phyloP scores from a whole-genome alignment of 495 filamentous ascomycete genomes.

The Penicillium dipodomyicola region DNA sequence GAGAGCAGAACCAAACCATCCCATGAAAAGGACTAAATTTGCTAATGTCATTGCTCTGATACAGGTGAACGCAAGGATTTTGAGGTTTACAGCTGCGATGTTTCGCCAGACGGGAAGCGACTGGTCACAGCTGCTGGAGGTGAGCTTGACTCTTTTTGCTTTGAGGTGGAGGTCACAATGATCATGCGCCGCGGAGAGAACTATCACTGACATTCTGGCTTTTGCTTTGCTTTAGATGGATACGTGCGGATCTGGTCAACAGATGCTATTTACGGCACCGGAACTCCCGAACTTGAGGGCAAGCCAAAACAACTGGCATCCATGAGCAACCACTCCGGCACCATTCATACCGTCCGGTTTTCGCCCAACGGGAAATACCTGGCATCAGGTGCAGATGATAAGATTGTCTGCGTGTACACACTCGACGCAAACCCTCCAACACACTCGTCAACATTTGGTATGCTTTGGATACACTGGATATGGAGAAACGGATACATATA shows the following conservation, averaged over 20 bases:
- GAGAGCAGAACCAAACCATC: background rate
- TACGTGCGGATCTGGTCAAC: slow-evolving; percentile 97
- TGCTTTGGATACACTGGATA: slow-evolving; percentile 22
- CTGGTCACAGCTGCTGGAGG: slow-evolving; percentile 92
- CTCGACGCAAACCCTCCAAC: slow-evolving; percentile 78
- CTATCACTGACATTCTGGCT: slow-evolving; percentile 15
- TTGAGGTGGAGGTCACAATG: background rate
- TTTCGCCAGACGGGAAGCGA: slow-evolving; percentile 88
- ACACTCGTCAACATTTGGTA: slow-evolving; percentile 72
- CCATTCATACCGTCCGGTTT: slow-evolving; percentile 95
- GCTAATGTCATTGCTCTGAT: slow-evolving; percentile 9
- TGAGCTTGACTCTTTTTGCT: slow-evolving; percentile 37
- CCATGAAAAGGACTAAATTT: background rate
- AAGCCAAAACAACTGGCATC: slow-evolving; percentile 94
- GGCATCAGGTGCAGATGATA: slow-evolving; percentile 95
- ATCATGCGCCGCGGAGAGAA: background rate
- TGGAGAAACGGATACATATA: background rate
- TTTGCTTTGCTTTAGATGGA: slow-evolving; percentile 61
- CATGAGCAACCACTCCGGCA: slow-evolving; percentile 96
- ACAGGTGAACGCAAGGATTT: slow-evolving; percentile 92
- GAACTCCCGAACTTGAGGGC: slow-evolving; percentile 58
- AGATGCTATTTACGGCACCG: slow-evolving; percentile 81
- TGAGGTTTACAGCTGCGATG: slow-evolving; percentile 95
- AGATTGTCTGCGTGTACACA: slow-evolving; percentile 94
- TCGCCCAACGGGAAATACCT: slow-evolving; percentile 90